Percentiles rank a stretch among this genome's conserved stretches.
phyloP scores from a whole-genome alignment of 176 grass and related monocot species.

The Themeda triandra region DNA sequence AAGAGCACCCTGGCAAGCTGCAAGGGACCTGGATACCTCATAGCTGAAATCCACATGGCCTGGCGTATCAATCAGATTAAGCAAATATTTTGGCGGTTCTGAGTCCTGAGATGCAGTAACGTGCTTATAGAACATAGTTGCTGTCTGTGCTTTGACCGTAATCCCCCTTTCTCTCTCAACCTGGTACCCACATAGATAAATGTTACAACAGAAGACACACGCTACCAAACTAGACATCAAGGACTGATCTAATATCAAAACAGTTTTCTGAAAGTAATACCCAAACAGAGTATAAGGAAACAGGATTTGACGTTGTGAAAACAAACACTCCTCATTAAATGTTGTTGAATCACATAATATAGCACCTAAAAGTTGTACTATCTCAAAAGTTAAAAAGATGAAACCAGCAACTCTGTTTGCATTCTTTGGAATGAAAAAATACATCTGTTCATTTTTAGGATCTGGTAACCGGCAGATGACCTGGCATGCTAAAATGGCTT shows the following conservation, averaged over 20 bases:
- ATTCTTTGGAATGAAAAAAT: background rate
- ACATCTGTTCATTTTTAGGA: background rate
- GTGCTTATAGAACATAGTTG: constrained; percentile 85
- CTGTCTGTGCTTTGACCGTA: constrained; percentile 96
- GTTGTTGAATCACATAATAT: constrained; percentile 1
- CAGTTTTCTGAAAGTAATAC: background rate
- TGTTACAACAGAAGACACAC: constrained; percentile 13
- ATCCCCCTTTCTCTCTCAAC: constrained; percentile 97
- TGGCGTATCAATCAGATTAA: constrained; percentile 95
- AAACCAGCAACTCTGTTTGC: background rate
- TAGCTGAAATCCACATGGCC: constrained; percentile 99
- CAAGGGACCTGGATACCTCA: constrained; percentile 91
- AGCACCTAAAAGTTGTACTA: background rate
- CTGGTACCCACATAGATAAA: constrained; percentile 36
- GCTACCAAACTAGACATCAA: constrained; percentile 6
- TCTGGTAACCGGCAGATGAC: background rate
- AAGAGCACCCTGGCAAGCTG: constrained; percentile 93
- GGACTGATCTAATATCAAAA: background rate
- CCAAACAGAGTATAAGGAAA: background rate
- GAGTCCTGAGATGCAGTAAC: background rate
- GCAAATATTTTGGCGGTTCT: constrained; percentile 51
- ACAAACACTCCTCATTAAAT: background rate
- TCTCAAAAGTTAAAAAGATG: background rate
- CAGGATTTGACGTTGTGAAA: background rate
- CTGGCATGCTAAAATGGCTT: background rate